phyloP scores from a whole-genome alignment of 495 filamentous ascomycete genomes.

The Bacidia rubella region DNA sequence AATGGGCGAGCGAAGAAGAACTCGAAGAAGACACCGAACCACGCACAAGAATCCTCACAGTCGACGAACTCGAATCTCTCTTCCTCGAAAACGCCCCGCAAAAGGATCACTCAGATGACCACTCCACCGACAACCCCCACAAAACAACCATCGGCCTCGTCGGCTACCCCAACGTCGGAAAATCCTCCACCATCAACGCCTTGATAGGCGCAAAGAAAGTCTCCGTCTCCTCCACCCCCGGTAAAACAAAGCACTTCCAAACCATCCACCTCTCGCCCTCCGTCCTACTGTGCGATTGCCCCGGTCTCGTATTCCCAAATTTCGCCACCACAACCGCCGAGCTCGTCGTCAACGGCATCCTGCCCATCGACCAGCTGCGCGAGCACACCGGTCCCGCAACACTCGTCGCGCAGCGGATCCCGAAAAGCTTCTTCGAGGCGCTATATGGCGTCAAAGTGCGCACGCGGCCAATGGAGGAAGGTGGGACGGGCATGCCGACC shows the following conservation, averaged over 20 bases:
- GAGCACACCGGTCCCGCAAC: conserved; percentile 83
- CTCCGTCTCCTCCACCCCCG: conserved; percentile 91
- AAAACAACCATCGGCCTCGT: conserved; percentile 89
- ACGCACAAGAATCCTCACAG: conserved; percentile 67
- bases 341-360: conserved; percentile 85
- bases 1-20: conserved; percentile 28
- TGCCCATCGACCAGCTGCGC: conserved; percentile 93
- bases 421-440: conserved; percentile 79
- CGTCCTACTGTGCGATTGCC: conserved; percentile 93
- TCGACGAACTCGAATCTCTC: conserved; percentile 81
- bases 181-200: conserved; percentile 98
- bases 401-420: conserved; percentile 81
- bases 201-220: conserved; percentile 97
- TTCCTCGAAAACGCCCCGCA: conserved; percentile 66
- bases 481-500: conserved; percentile 79
- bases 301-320: conserved; percentile 96
- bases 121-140: conserved; percentile 32
- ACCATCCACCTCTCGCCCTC: conserved; percentile 85
- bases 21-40: conserved; percentile 36
- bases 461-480: conserved; percentile 76
- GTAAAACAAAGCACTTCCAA: conserved; percentile 99
- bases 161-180: conserved; percentile 98
- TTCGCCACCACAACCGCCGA: conserved; percentile 96
- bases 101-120: conserved; percentile 15
- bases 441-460: conserved; percentile 84